Percentiles rank a stretch among this genome's conserved stretches.
Conservation (phyloP, 192 early-diverging fungal genomes). For the Rhizoclosmatium globosum region DNA sequence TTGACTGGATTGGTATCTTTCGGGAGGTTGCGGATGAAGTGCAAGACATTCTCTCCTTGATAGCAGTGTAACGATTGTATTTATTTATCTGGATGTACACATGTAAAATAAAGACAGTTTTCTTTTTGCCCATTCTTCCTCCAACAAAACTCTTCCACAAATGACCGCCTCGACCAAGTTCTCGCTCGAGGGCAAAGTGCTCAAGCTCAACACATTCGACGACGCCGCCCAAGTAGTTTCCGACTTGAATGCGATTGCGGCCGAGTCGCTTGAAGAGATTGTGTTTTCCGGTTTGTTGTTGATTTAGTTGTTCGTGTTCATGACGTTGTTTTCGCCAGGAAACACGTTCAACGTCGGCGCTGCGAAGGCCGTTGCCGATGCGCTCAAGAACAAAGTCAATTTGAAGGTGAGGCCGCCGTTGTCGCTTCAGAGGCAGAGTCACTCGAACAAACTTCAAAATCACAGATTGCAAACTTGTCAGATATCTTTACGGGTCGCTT, state of each 20-base stretch:
- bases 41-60: no score
- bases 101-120: no score
- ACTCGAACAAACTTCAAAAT: background rate
- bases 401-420: slow-evolving; percentile 70
- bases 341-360: slow-evolving; percentile 96
- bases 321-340: slow-evolving; percentile 54
- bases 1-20: no score
- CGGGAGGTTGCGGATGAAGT: no score
- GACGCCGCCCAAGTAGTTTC: slow-evolving; percentile 81
- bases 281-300: slow-evolving; percentile 20
- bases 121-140: no score
- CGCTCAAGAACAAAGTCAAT: slow-evolving; percentile 69
- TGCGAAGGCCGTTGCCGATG: slow-evolving; percentile 75
- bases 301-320: background rate
- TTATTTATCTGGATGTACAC: no score
- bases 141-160: background rate
- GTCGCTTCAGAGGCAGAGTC: slow-evolving; percentile 2
- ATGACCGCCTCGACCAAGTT: slow-evolving; percentile 43
- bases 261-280: slow-evolving; percentile 38
- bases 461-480: slow-evolving; percentile 80
- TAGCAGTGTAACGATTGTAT: no score
- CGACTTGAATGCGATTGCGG: slow-evolving; percentile 69
- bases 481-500: slow-evolving; percentile 97
- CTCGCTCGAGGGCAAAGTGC: slow-evolving; percentile 86
- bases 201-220: slow-evolving; percentile 86